Conservation (phyloP, 352 stramenopile genomes). For the Phytophthora pseudosyringae region DNA sequence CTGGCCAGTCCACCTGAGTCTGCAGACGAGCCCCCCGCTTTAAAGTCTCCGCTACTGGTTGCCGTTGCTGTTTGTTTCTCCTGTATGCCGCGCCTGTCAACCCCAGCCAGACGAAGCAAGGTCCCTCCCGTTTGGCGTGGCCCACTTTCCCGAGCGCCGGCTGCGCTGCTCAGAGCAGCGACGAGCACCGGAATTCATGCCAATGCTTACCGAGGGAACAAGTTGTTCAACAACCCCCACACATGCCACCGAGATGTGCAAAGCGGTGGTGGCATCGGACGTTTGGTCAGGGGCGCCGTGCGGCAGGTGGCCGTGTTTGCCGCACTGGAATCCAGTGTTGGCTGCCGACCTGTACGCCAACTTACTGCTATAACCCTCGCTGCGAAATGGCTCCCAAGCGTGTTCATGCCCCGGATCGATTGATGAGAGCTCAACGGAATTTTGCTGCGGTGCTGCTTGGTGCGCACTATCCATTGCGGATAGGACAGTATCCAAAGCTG, state of each 20-base stretch:
- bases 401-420: slow-evolving; percentile 8
- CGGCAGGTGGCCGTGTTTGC: too few relatives aligned
- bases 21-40: slow-evolving; percentile 25
- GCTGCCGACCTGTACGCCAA: too few relatives aligned
- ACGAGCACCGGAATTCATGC: slow-evolving; percentile 3
- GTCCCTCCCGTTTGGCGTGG: slow-evolving; percentile 32
- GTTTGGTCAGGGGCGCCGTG: too few relatives aligned
- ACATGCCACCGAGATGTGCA: slow-evolving; percentile 18
- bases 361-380: slow-evolving; percentile 1
- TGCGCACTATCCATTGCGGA: slow-evolving; percentile 12
- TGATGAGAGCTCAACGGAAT: slow-evolving; percentile 18
- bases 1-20: slow-evolving; percentile 30
- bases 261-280: too few relatives aligned
- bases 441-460: slow-evolving; percentile 22
- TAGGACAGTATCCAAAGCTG: slow-evolving; percentile 11
- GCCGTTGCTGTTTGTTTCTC: too few relatives aligned
- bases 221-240: too few relatives aligned
- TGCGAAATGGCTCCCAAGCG: slow-evolving; percentile 10
- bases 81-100: slow-evolving; percentile 15
- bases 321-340: too few relatives aligned
- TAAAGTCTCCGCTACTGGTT: slow-evolving; percentile 8
- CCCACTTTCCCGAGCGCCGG: slow-evolving; percentile 29
- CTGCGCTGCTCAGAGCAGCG: slow-evolving; percentile 31
- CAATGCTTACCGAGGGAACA: slow-evolving; percentile 24
- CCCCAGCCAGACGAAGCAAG: slow-evolving; percentile 29